Evolutionary conservation across 108 stramenopile genomes (phyloP), one percentile per base, ranked within the genome.

Genomic region (Bacterosira constricta): DNA sequence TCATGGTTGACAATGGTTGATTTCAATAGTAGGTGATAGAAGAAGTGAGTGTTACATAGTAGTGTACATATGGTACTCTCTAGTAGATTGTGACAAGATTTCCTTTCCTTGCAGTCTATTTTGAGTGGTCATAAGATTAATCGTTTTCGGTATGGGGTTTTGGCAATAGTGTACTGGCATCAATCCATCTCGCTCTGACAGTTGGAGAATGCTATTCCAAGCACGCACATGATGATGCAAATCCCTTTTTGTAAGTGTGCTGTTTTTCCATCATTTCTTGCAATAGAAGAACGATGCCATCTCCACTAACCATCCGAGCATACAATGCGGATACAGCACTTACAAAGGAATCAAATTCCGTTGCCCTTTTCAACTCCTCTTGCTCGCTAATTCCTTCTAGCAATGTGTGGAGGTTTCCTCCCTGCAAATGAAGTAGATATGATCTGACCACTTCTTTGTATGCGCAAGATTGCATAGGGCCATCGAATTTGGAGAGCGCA

Each of bases 221-320:
- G 77, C 3, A 83, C 34, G 36, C 15, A 47, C 69, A 79, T 3
- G 78, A 53, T 31, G 70, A 67, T 26, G 70, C 59, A 23, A 71
- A 66, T 18, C 78, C 78, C 60, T 60, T 38, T 15, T 46, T 21
- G 44, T 58, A 80, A 11, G 63, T 66, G 39, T 77, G 70, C 23
- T 64, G 69, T 17, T 46, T 52, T 65, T 71, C 62, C 26, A 60
- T 42, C 62, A 93, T 66, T 67, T 87, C 87, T 46, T 65, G 13
- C 56, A 94, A 59, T 3, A 90, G 29, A 29, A 61, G 44, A 15
- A 82, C 17, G 6, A 81, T 25, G 17, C 69, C 60, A 63, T 94
- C 90, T 13, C 87, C 90, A 9, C 83, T 85, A 7, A 90, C 50
- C 83, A 94, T 77, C 1, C 90, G 86, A 37, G 86, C 89, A 64